Evolutionary conservation across 345 rosid genomes (phyloP), one percentile per base, ranked within the genome.

Genomic region (Lumnitzera littorea): DNA sequence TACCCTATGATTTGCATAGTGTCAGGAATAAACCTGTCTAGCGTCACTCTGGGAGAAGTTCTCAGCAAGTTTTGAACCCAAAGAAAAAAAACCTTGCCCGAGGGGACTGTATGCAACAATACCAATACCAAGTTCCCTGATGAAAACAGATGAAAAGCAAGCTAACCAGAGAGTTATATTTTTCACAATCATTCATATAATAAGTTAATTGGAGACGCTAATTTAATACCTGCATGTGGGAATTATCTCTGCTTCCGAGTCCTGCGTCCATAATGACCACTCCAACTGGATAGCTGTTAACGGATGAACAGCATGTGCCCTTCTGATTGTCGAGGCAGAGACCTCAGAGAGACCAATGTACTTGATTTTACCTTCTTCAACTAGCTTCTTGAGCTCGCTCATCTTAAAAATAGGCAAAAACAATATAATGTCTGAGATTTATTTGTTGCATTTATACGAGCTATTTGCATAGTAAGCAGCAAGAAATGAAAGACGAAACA

Each of bases 211-310:
- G 13, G 4, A 27, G 15, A 1, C 15, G 54, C 5, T 5, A 12
- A 12, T 12, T 15, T 25, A 13, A 36, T 13, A 55, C 76, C 71
- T 66, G 68, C 75, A 70, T 24, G 71, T 72, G 2, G 82, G 82
- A 63, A 84, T 62, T 53, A 87, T 84, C 41, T 81, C 90, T 64
- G 76, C 79, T 74, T 90, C 91, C 41, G 77, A 88, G 64, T 87
- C 97, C 73, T 95, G 77, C 0, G 85, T 56, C 95, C 91, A 87
- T 51, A 90, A 68, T 1, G 95, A 87, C 97, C 95, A 87, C 60
- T 87, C 97, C 43, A 85, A 66, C 51, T 87, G 90, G 15, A 87
- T 74, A 2, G 85, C 90, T 12, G 84, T 87, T 29, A 87, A 65
- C 0, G 95, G 95, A 55, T 87, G 97, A 72, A 87, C 80, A 25